A percentile compares a stretch with the other conserved stretches of the same genome.
Evolutionary conservation across 768 basidiomycete species (phyloP).

Genomic region (Hypsizygus marmoreus): DNA sequence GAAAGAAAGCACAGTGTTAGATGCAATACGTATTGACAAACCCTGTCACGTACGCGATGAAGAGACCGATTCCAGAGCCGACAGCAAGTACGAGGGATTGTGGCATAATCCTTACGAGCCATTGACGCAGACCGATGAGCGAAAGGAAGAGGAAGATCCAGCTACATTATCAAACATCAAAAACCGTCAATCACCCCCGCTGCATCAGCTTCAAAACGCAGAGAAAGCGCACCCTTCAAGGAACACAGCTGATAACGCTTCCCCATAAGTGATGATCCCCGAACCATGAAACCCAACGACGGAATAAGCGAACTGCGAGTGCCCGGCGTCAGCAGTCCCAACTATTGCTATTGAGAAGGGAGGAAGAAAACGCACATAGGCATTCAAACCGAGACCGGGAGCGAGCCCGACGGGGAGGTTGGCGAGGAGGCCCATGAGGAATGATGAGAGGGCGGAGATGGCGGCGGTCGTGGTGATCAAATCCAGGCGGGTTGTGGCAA

Average conservation of each 20-base stretch:
- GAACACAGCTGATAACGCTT: slow-evolving; percentile 85
- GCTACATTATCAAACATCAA: slow-evolving; percentile 33
- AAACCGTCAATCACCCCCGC: slow-evolving; percentile 3
- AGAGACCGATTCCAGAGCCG: slow-evolving; percentile 85
- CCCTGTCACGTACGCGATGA: slow-evolving; percentile 67
- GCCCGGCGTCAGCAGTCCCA: background rate
- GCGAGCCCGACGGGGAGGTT: slow-evolving; percentile 91
- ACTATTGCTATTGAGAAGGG: background rate
- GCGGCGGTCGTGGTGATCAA: slow-evolving; percentile 84
- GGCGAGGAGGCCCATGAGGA: slow-evolving; percentile 82
- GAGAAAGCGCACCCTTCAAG: slow-evolving; percentile 69
- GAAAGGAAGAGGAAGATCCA: slow-evolving; percentile 85
- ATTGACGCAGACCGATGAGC: slow-evolving; percentile 82
- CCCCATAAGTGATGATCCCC: slow-evolving; percentile 70
- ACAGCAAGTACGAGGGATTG: slow-evolving; percentile 84
- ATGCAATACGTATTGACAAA: background rate
- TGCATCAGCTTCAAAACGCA: background rate
- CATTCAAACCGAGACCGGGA: slow-evolving; percentile 82
- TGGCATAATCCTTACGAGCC: slow-evolving; percentile 88
- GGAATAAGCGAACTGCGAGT: slow-evolving; percentile 76
- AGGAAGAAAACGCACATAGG: slow-evolving; percentile 56
- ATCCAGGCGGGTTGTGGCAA: slow-evolving; percentile 66
- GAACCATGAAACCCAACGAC: slow-evolving; percentile 85
- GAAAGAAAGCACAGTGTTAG: slow-evolving; percentile 10
- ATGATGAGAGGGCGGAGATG: slow-evolving; percentile 70